Conservation (phyloP, 148 eudicot species). For the Vaccinium macrocarpon region DNA sequence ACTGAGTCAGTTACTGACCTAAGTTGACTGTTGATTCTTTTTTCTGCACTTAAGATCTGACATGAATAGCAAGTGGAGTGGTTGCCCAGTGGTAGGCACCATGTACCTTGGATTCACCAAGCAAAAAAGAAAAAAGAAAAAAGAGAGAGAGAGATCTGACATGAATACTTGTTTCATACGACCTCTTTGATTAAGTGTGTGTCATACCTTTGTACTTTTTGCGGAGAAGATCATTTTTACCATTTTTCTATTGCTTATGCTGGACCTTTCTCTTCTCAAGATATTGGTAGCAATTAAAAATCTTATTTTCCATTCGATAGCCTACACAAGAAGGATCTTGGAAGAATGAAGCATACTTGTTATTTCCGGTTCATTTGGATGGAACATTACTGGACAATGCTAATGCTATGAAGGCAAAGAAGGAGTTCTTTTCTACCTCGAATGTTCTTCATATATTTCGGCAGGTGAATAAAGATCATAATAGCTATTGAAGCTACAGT, state of each 20-base stretch:
- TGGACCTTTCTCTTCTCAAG: not conserved
- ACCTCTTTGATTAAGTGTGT: not conserved
- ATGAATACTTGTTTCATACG: not conserved
- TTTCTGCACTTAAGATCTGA: not conserved
- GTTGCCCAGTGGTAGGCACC: too few relatives aligned
- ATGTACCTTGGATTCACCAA: too few relatives aligned
- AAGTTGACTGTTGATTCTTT: not conserved
- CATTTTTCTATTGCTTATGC: not conserved
- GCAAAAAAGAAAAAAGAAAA: too few relatives aligned
- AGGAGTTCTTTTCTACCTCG: constrained; percentile 75
- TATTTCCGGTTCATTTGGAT: constrained; percentile 86
- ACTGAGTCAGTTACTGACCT: not conserved
- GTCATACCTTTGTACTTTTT: not conserved
- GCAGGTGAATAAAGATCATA: constrained; percentile 49
- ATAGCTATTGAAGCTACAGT: not conserved
- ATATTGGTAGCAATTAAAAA: not conserved
- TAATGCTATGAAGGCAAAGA: constrained; percentile 60
- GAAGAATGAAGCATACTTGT: constrained; percentile 92
- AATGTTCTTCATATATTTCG: constrained; percentile 87
- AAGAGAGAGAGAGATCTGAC: not conserved
- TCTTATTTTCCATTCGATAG: constrained; percentile 31
- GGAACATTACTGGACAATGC: constrained; percentile 80
- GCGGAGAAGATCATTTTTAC: not conserved
- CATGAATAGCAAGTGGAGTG: not conserved
- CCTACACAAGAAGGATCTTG: constrained; percentile 69